A percentile compares a stretch with the other conserved stretches of the same genome.
These are phyloP conservation scores for Phytophthora pseudosyringae DNA, from an alignment of 352 stramenopile species.

Conservation along the genomic window DNA sequence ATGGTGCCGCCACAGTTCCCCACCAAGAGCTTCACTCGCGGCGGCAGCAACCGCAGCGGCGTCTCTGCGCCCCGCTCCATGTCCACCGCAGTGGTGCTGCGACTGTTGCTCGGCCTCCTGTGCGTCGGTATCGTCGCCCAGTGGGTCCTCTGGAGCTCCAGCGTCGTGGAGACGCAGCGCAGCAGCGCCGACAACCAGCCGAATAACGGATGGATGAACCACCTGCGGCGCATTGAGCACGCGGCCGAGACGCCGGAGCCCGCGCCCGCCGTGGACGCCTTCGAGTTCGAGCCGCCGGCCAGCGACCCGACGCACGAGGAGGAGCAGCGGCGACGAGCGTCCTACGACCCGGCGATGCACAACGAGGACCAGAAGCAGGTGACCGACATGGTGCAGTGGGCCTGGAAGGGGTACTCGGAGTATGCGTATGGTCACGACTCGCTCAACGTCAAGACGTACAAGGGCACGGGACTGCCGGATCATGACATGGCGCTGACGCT, in stretches of 20 bases:
- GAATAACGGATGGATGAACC: slow-evolving; percentile 50
- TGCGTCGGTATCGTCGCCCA: slow-evolving; percentile 52
- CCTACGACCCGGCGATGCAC: slow-evolving; percentile 57
- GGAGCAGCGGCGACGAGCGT: slow-evolving; percentile 42
- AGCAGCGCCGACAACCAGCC: not conserved
- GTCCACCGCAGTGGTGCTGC: slow-evolving; percentile 46
- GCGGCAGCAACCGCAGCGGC: slow-evolving; percentile 1
- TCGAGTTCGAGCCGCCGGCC: slow-evolving; percentile 31
- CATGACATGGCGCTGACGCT: slow-evolving; percentile 85
- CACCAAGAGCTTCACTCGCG: slow-evolving; percentile 23
- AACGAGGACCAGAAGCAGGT: slow-evolving; percentile 67
- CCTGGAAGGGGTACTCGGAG: slow-evolving; percentile 80
- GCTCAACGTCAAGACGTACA: slow-evolving; percentile 70
- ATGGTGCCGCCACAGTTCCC: slow-evolving; percentile 8
- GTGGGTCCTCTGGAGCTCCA: slow-evolving; percentile 52
- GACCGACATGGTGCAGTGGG: slow-evolving; percentile 71
- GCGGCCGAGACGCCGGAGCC: slow-evolving; percentile 16
- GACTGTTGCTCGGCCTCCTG: slow-evolving; percentile 48
- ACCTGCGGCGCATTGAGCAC: slow-evolving; percentile 43
- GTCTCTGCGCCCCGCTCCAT: slow-evolving; percentile 7
- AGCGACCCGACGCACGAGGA: slow-evolving; percentile 39
- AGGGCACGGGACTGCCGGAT: slow-evolving; percentile 52
- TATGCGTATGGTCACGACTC: slow-evolving; percentile 79
- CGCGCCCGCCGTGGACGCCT: slow-evolving; percentile 2
- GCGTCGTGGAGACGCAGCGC: slow-evolving; percentile 17